These are phyloP conservation scores for Fonsecaea nubica DNA, from an alignment of 2,329 filamentous ascomycete species.

Conservation along the genomic window DNA sequence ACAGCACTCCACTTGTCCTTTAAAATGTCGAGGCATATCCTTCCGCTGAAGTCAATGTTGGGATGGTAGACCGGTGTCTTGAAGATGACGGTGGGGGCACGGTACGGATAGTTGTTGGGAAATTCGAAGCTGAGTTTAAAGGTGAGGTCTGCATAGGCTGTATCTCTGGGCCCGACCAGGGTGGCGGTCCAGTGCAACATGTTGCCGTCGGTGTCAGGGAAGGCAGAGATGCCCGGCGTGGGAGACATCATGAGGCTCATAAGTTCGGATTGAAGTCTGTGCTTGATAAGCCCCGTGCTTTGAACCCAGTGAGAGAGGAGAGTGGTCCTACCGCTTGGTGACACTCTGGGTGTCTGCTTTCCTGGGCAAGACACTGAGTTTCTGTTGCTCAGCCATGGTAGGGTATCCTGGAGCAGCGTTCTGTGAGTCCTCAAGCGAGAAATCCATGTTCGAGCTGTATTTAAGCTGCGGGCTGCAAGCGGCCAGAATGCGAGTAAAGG, in stretches of 20 bases:
- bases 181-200: slow-evolving; percentile 92
- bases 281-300: slow-evolving; percentile 19
- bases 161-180: slow-evolving; percentile 87
- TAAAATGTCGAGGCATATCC: slow-evolving; percentile 96
- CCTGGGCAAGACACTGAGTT: slow-evolving; percentile 62
- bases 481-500: slow-evolving; percentile 29
- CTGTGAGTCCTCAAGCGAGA: slow-evolving; percentile 67
- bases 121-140: slow-evolving; percentile 94
- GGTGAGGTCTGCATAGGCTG: slow-evolving; percentile 84
- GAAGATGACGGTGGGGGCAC: slow-evolving; percentile 89
- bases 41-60: slow-evolving; percentile 95
- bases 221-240: slow-evolving; percentile 91
- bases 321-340: slow-evolving; percentile 70
- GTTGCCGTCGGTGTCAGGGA: slow-evolving; percentile 88
- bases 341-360: slow-evolving; percentile 74
- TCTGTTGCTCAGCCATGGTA: slow-evolving; percentile 62
- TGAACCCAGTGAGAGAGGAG: background rate
- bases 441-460: slow-evolving; percentile 55
- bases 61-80: slow-evolving; percentile 99
- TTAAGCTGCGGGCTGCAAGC: slow-evolving; percentile 23
- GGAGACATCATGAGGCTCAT: slow-evolving; percentile 98
- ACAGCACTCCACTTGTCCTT: slow-evolving; percentile 99
- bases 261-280: slow-evolving; percentile 90
- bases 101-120: slow-evolving; percentile 90
- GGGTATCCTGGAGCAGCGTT: slow-evolving; percentile 68